Evolutionary conservation across 805 yeast genomes (phyloP), one percentile per base, ranked within the genome.

Genomic region (Cyberlindnera americana): DNA sequence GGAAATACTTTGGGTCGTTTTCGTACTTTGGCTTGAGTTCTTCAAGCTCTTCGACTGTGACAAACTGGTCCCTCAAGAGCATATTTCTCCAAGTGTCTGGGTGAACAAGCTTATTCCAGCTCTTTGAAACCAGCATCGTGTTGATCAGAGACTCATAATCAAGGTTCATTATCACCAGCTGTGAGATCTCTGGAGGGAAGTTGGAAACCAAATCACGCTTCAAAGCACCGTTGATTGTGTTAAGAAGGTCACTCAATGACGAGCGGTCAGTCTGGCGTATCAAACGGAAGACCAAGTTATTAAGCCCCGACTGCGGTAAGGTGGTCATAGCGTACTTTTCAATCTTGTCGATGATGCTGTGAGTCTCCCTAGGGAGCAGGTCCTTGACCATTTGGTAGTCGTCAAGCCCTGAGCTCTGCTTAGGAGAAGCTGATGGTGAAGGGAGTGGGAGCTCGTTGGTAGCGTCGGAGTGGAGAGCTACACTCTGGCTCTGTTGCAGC

Each of bases 131-230:
- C 42, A 67, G 66, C 4, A 86, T 66, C 12, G 83, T 74, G 9
- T 72, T 68, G 26, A 79, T 65, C 18, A 93, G 67, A 3, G 90
- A 76, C 31, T 65, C 54, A 47, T 74, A 72, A 54, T 86, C 90
- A 41, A 91, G 66, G 42, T 76, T 72, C 3, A 73, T 64, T 37
- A 93, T 66, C 9, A 93, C 78, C 33, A 77, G 73, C 48, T 75
- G 66, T 2, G 86, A 63, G 10, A 93, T 67, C 56, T 93, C 98
- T 0, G 75, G 53, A 0, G 99, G 99, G 22, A 93, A 64, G 33
- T 73, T 64, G 11, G 78, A 57, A 9, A 91, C 59, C 29, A 93
- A 62, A 54, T 93, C 98, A 53, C 91, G 75, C 49, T 78, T 75
- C 53, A 93, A 70, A 10, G 78, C 72, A 6, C 64, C 59, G 21